Evolutionary conservation across 805 yeast genomes (phyloP), one percentile per base, ranked within the genome.

Genomic region (Dipodascopsis uninucleata): DNA sequence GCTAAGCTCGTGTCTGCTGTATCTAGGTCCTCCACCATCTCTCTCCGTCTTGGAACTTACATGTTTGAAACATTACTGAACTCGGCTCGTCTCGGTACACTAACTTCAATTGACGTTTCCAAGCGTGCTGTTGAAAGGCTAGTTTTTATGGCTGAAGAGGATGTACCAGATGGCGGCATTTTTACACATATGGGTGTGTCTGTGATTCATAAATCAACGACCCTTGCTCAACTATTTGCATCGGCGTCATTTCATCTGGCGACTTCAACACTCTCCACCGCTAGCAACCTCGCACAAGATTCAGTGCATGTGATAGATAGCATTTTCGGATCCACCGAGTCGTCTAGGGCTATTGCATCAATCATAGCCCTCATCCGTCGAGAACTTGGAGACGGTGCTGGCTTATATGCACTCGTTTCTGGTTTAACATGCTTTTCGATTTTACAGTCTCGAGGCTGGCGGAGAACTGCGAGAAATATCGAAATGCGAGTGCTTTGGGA

Each of bases 261-360:
- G 5, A 39, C 52, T 12, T 50, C 63, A 4, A 40, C 58, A 6
- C 46, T 61, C 18, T 35, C 56, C 14, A 56, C 61, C 1, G 43
- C 47, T 22, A 47, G 52, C 24, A 50, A 45, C 14, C 36, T 59
- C 10, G 55, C 62, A n/a, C 61, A 58, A 37, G 66, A 62, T 42
- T 48, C 54, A 9, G 55, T 62, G 21, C 62, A 62, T 39, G 44
- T 62, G 39, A 23, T 61, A 17, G 60, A 62, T 37, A 50, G 58
- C 21, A 48, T 61, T 6, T 61, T 62, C 40, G 66, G 66, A 23
- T 57, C 61, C 24, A 61, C 65, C n/a, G 65, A 62, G 37, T 51
- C 62, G 6, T 55, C 61, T 4, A 37, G 64, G 24, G 64, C 65
- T 1, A 53, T 62, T 21, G 53, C 60, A 3, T 39, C 59, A 16